These are phyloP conservation scores for Boletus coccyginus DNA, from an alignment of 768 basidiomycete genomes.

Conservation along the genomic window DNA sequence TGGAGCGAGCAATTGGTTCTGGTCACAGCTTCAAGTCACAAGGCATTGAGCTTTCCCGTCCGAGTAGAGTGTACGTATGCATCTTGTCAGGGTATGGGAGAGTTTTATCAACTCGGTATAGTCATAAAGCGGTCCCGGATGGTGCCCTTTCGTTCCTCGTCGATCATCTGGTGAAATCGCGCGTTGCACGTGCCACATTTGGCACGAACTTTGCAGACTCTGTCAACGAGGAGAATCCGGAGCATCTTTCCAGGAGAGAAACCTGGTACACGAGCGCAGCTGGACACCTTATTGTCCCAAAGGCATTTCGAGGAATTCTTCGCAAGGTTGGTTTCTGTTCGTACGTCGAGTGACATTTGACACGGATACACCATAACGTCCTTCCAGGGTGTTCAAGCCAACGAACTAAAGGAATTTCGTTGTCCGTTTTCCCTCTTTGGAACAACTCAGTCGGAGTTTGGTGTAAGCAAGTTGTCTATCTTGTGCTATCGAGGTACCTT, in stretches of 20 bases:
- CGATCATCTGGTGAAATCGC: constrained; percentile 43
- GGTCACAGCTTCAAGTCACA: constrained; percentile 35
- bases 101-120: background rate
- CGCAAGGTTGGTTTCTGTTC: constrained; percentile 1
- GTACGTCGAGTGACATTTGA: background rate
- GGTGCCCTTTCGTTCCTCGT: constrained; percentile 40
- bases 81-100: background rate
- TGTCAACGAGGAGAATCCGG: background rate
- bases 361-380: background rate
- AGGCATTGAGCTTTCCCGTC: constrained; percentile 42
- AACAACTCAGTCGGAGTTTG: background rate
- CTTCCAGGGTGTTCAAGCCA: constrained; percentile 7
- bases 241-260: constrained; percentile 9
- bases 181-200: constrained; percentile 45
- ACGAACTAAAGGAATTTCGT: constrained; percentile 16
- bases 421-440: background rate
- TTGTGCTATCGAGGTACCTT: constrained; percentile 13
- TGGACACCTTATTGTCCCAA: constrained; percentile 3
- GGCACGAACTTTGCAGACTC: constrained; percentile 47
- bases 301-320: constrained; percentile 3
- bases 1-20: constrained; percentile 45
- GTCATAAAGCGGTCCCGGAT: constrained; percentile 48
- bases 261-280: background rate
- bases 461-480: background rate
- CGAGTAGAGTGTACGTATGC: constrained; percentile 45